A percentile compares a stretch with the other conserved stretches of the same genome.
phyloP scores from a whole-genome alignment of 164 flowering plant species.

The Kalanchoe fedtschenkoi region DNA sequence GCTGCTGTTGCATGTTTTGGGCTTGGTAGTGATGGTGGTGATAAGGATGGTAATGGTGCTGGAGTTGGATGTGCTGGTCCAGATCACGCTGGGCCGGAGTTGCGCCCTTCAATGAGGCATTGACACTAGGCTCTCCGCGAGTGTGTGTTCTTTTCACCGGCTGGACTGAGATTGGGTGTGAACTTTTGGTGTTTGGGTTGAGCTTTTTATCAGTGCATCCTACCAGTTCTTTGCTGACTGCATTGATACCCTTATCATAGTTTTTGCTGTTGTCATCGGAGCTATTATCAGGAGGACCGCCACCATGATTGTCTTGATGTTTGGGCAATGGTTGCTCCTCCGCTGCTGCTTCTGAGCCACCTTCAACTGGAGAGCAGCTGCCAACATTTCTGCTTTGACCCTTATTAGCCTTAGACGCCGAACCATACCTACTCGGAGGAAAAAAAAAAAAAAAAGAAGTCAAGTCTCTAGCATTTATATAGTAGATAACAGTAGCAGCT shows the following conservation, averaged over 20 bases:
- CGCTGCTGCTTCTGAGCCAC: constrained; percentile 17
- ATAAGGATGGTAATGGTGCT: constrained; percentile 24
- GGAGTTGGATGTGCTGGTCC: constrained; percentile 15
- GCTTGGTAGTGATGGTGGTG: constrained; percentile 20
- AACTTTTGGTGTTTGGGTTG: constrained; percentile 7
- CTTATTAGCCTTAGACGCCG: constrained; percentile 14
- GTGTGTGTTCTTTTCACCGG: constrained; percentile 10
- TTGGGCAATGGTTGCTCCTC: constrained; percentile 13
- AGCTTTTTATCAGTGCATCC: constrained; percentile 9
- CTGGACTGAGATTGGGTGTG: constrained; percentile 12
- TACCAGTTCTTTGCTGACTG: constrained; percentile 8
- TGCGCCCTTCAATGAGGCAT: constrained; percentile 5
- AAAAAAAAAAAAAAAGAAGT: background rate
- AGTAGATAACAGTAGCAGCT: too few relatives aligned
- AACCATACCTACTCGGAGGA: constrained; percentile 15
- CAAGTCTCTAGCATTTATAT: too few relatives aligned
- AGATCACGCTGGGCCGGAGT: constrained; percentile 7
- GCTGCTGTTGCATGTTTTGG: constrained; percentile 12
- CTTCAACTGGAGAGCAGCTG: constrained; percentile 21
- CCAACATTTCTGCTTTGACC: constrained; percentile 14
- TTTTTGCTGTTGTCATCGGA: constrained; percentile 17
- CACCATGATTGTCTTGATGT: constrained; percentile 9
- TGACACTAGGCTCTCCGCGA: background rate
- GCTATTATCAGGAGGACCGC: constrained; percentile 9
- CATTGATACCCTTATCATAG: constrained; percentile 17